Base-by-base conservation (phyloP, 78 protist genomes). In the Dictyostelium brefeldianum region DNA sequence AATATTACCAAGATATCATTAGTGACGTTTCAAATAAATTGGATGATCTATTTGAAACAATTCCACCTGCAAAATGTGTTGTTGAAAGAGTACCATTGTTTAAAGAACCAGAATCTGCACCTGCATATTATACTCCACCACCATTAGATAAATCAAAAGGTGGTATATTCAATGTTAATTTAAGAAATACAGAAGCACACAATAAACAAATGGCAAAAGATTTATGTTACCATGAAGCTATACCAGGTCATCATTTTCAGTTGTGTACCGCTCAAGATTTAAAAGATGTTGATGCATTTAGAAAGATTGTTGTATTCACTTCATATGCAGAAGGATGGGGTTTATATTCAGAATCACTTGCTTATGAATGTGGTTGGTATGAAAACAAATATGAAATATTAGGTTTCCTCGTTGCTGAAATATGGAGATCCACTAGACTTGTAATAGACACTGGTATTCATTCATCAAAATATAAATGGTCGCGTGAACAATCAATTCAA, bases 321-420 rank as follows among this genome's bases (percentile, higher is more conserved):
- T 80, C 95, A 4, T 91, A 75, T 20, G 53, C 90, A 1, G 95
- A 91, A 20, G 95, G 95, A 8, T 91, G 90, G 89, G 95, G 65
- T 22, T 31, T 91, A 5, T 91, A 91, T 25, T 51, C 31, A 0
- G 95, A 82, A 70, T 9, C 29, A 36, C 27, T 89, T 43, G 89
- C 83, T 0, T 56, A 73, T 15, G 95, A 91, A 22, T 47, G 7
- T 0, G 95, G 95, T 27, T 77, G 81, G 87, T 91, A 91, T 62
- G 27, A 64, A 64, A 53, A 71, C 14, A 56, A 74, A 59, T 77
- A 64, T 29, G 95, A 91, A 18, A 20, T 71, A 36, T 53, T 91
- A 4, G 95, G 95, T 4, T 64, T n/a, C n/a, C 25, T 91, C 9
- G 3, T 6, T 7, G 79, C 29, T 10, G 95, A 91, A 50, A 12